phyloP scores from a whole-genome alignment of 345 rosid genomes.

The Isatis tinctoria region DNA sequence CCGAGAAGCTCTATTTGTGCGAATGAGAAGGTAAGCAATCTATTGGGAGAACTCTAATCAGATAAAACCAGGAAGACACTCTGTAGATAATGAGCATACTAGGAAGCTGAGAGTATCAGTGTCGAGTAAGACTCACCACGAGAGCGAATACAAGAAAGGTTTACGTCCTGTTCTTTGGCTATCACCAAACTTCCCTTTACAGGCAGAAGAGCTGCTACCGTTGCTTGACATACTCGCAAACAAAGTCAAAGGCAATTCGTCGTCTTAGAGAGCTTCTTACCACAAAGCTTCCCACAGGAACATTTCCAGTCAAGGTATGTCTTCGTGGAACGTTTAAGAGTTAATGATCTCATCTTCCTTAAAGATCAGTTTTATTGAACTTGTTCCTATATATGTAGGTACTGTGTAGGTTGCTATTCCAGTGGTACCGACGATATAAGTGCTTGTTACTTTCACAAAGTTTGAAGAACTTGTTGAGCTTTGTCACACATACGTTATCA shows the following conservation, averaged over 20 bases:
- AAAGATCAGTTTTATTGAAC: neutral
- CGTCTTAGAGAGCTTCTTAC: conserved; percentile 93
- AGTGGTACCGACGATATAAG: conserved; percentile 89
- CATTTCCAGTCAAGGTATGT: conserved; percentile 98
- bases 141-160: conserved; percentile 91
- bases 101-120: conserved; percentile 54
- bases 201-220: conserved; percentile 92
- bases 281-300: conserved; percentile 87
- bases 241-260: conserved; percentile 96
- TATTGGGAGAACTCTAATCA: conserved; percentile 68
- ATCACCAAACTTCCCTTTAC: conserved; percentile 75
- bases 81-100: conserved; percentile 62
- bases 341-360: neutral
- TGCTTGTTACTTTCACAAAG: conserved; percentile 83
- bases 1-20: conserved; percentile 82
- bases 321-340: neutral
- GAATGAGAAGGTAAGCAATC: conserved; percentile 81
- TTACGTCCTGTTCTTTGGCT: conserved; percentile 95
- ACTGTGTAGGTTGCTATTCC: conserved; percentile 84
- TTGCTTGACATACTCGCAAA: conserved; percentile 96
- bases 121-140: conserved; percentile 50
- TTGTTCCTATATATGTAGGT: too few relatives aligned
- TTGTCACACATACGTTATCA: too few relatives aligned
- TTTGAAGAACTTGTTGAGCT: conserved; percentile 90
- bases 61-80: conserved; percentile 75